Evolutionary conservation across 345 rosid species (phyloP).

Genomic region (Rhizophora apiculata): DNA sequence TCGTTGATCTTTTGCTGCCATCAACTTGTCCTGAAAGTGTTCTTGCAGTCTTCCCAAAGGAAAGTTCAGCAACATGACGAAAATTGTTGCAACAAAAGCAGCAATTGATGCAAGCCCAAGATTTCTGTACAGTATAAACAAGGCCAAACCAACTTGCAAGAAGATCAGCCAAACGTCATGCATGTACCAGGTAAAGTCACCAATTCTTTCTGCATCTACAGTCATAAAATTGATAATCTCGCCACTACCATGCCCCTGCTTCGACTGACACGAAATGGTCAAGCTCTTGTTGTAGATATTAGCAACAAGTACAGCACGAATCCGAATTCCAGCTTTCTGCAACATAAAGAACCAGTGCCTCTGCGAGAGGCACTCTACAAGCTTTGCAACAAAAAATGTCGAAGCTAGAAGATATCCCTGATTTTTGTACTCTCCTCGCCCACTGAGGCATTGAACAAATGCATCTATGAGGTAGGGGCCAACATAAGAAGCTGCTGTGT

Average conservation of each 20-base stretch:
- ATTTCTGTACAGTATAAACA: slow-evolving; percentile 27
- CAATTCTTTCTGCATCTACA: slow-evolving; percentile 32
- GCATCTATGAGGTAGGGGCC: slow-evolving; percentile 37
- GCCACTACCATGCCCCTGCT: slow-evolving; percentile 32
- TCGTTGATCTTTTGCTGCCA: slow-evolving; percentile 32
- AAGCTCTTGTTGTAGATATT: slow-evolving; percentile 29
- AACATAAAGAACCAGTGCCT: slow-evolving; percentile 29
- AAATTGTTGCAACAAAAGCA: slow-evolving; percentile 14
- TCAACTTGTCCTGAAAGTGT: slow-evolving; percentile 29
- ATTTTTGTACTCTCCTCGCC: slow-evolving; percentile 14
- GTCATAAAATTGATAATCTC: slow-evolving; percentile 38
- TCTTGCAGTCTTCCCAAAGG: slow-evolving; percentile 28
- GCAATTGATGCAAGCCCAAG: slow-evolving; percentile 26
- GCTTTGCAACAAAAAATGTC: slow-evolving; percentile 28
- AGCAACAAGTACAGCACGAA: slow-evolving; percentile 15
- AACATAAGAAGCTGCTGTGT: slow-evolving; percentile 30
- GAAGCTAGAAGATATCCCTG: slow-evolving; percentile 32
- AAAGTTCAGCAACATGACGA: slow-evolving; percentile 26
- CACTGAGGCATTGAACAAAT: slow-evolving; percentile 34
- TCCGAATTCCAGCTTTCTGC: slow-evolving; percentile 29
- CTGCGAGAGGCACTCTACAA: slow-evolving; percentile 27
- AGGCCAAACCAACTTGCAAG: slow-evolving; percentile 29
- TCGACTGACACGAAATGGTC: slow-evolving; percentile 27
- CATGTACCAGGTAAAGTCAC: slow-evolving; percentile 27
- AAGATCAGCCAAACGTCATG: slow-evolving; percentile 34